Evolutionary conservation across 2,329 filamentous ascomycete species (phyloP), one percentile per base, ranked within the genome.

Genomic region (Ceratocystis cubensis): DNA sequence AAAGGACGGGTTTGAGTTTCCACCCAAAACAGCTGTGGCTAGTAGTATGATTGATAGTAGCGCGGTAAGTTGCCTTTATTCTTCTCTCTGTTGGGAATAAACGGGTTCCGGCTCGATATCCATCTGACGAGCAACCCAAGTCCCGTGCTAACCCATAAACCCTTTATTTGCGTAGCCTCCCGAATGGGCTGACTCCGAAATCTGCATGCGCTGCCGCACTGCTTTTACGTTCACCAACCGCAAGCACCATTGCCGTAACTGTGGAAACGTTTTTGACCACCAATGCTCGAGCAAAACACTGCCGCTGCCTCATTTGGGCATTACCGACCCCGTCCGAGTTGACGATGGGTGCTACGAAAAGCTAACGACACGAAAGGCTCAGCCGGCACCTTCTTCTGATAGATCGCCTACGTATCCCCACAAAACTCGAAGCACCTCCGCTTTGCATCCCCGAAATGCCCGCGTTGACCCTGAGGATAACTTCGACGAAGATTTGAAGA

Each of bases 1-100:
- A 75, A 82, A 82, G 67, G 94, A 97, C 25, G 64, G 48, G 2
- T 95, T 88, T 75, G 84, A 85, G 66, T 99, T 99, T 70, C 94
- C 94, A 1, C 94, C 94, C 3, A 89, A 87, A 72, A 85, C 87
- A 50, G 86, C 89, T 30, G 88, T 99, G 57, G 83, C 93, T n/a
- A 95, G 91, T 76, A 96, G 88, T 76, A 99, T 99, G 92, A 85
- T 97, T 70, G 93, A 99, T 74, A 96, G 91, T 74, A 96, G 88
- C 73, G 94, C 94, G 69, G 91, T 96, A 83, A 75, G 88, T 81
- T 45, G 37, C 15, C 25, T 4, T 41, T 53, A 28, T 28, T 10
- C 33, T 62, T 66, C 41, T 28, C 30, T 59, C 13, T 41, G 28
- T 10, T 37, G 13, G 3, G 8, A 37, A 30, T 33, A 46, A 44